Conservation (phyloP, 352 stramenopile genomes). For the Peronospora belbahrii region DNA sequence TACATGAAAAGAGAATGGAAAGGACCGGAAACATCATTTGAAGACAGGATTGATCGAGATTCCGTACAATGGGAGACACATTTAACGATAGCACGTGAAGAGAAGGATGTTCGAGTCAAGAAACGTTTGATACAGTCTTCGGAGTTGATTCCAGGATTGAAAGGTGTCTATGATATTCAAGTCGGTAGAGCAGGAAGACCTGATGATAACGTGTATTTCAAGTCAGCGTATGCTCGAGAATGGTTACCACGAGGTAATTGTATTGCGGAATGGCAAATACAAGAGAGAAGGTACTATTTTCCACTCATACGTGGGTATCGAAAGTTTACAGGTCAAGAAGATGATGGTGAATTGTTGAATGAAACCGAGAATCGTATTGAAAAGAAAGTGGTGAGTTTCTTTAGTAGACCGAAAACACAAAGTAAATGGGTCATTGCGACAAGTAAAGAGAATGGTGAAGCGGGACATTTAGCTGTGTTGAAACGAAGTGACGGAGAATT, state of each 20-base stretch:
- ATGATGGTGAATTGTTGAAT: conserved; percentile 51
- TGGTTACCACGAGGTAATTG: conserved; percentile 72
- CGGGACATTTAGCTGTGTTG: conserved; percentile 60
- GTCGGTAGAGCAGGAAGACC: conserved; percentile 51
- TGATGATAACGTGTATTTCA: conserved; percentile 66
- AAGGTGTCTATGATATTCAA: conserved; percentile 50
- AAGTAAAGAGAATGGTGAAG: conserved; percentile 75
- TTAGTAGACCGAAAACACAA: conserved; percentile 47
- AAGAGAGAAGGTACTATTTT: conserved; percentile 23
- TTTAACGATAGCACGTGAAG: too few species aligned
- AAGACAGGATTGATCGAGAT: too few species aligned
- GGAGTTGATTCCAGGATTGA: conserved; percentile 27
- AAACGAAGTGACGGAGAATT: conserved; percentile 58
- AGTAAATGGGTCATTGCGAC: conserved; percentile 57
- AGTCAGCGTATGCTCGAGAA: conserved; percentile 52
- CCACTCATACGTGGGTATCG: conserved; percentile 63
- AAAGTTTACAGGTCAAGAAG: conserved; percentile 80
- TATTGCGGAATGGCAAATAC: conserved; percentile 36
- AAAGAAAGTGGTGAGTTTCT: conserved; percentile 33
- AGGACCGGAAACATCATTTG: too few species aligned
- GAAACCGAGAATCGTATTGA: conserved; percentile 7
- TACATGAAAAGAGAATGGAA: too few species aligned
- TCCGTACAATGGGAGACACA: too few species aligned
- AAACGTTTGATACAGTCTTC: too few species aligned
- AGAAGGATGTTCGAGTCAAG: too few species aligned